Evolutionary conservation across 495 filamentous ascomycete species (phyloP), one percentile per base, ranked within the genome.

Genomic region (Aspergillus funiculosus): DNA sequence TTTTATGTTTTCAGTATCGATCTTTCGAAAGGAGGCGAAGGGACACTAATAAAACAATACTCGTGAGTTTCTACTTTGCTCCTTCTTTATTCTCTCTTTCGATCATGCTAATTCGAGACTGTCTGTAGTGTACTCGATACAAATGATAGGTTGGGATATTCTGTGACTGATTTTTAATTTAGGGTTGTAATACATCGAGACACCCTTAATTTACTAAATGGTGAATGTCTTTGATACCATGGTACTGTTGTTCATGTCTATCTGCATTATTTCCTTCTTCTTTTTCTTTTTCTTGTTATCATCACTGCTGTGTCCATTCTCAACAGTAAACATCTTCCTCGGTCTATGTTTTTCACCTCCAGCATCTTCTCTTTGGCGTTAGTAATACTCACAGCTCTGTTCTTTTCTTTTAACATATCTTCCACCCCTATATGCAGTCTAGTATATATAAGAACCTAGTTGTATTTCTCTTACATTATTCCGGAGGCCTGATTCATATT

Each of bases 1-100:
- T 97, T 95, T 56, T 96, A 90, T 53, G 86, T 97, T 11, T 97
- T 87, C 62, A 90, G 85, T 48, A 88, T 98, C 29, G 90, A 98
- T 59, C 76, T 98, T 73, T 89, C 95, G 38, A 87, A 84, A 50
- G 92, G 92, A 24, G 92, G 92, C n/a, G 92, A 97, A 66, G 92
- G 94, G 1, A 84, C 81, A 19, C 62, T 97, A 50, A 80, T 87
- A 25, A 94, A 94, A 59, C 88, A 94, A 61, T 95, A 87, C 56
- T 87, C 84, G 85, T 89, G 68, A 62, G 85, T 77, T 24, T 10
- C n/a, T 15, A 31, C 19, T 2, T 24, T 17, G 9, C 20, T 5
- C 21, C 15, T 3, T 6, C 13, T 32, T 4, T 24, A 2, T 3
- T 24, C 19, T 18, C 6, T 34, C 11, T 15, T 4, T 9, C 46